A percentile compares a stretch with the other conserved stretches of the same genome.
phyloP scores from a whole-genome alignment of 2,329 filamentous ascomycete genomes.

The Fusarium sororula region DNA sequence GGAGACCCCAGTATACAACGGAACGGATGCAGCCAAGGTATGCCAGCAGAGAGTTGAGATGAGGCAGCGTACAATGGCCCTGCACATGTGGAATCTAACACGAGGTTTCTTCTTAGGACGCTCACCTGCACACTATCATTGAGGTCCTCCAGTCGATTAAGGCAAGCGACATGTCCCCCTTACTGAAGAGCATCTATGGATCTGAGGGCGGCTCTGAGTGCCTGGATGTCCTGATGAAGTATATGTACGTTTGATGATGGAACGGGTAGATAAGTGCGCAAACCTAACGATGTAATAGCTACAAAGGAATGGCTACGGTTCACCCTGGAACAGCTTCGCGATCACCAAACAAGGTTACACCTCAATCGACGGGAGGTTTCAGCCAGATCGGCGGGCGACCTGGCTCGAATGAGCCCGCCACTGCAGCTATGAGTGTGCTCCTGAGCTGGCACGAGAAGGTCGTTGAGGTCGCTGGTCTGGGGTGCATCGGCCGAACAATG shows the following conservation, averaged over 20 bases:
- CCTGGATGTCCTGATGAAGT: conserved; percentile 96
- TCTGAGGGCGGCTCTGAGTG: conserved; percentile 84
- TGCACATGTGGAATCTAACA: conserved; percentile 2
- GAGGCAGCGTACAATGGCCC: neutral
- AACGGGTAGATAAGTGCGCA: neutral
- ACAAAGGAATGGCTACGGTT: conserved; percentile 83
- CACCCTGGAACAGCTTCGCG: conserved; percentile 54
- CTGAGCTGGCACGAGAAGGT: conserved; percentile 99
- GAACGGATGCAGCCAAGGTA: conserved; percentile 67
- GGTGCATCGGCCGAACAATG: conserved; percentile 94
- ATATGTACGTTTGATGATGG: conserved; percentile 71
- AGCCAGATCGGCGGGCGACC: conserved; percentile 75
- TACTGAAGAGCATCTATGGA: conserved; percentile 82
- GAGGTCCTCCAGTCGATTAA: conserved; percentile 97
- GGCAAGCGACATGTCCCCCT: conserved; percentile 91
- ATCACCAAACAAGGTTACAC: conserved; percentile 62
- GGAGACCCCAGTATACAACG: conserved; percentile 83
- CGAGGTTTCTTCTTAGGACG: conserved; percentile 64
- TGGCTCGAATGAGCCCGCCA: conserved; percentile 72
- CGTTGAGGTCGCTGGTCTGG: conserved; percentile 90
- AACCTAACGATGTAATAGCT: conserved; percentile 59
- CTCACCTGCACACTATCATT: conserved; percentile 86
- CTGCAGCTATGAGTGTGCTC: conserved; percentile 93
- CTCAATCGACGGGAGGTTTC: conserved; percentile 83
- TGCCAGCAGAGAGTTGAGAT: neutral